Evolutionary conservation across 768 basidiomycete genomes (phyloP).

Genomic region (Suillus sp.): DNA sequence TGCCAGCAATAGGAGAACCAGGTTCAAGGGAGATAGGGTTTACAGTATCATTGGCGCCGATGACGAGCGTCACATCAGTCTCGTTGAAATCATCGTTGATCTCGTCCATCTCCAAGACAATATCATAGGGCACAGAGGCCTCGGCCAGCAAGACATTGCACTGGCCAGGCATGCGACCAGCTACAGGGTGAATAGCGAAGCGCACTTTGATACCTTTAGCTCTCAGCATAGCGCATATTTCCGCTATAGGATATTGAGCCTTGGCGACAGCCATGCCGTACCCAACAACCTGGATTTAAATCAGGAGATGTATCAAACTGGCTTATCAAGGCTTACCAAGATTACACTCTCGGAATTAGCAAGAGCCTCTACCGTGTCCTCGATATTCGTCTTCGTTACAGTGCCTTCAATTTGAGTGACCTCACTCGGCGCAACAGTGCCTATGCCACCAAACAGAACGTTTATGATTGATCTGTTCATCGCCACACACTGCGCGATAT

Average conservation of each 20-base stretch:
- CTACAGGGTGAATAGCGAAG: slow-evolving; percentile 89
- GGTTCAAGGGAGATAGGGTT: slow-evolving; percentile 89
- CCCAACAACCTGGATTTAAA: slow-evolving; percentile 60
- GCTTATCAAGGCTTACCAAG: slow-evolving; percentile 44
- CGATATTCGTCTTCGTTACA: slow-evolving; percentile 75
- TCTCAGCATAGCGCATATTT: slow-evolving; percentile 73
- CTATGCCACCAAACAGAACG: slow-evolving; percentile 87
- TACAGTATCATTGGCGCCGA: slow-evolving; percentile 91
- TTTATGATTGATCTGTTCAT: slow-evolving; percentile 89
- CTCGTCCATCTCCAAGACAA: slow-evolving; percentile 92
- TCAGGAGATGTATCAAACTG: slow-evolving; percentile 13
- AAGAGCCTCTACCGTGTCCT: slow-evolving; percentile 80
- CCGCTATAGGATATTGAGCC: slow-evolving; percentile 78
- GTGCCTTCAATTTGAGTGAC: slow-evolving; percentile 80
- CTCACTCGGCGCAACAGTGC: slow-evolving; percentile 53
- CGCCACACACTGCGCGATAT: slow-evolving; percentile 68
- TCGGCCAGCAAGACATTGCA: slow-evolving; percentile 92
- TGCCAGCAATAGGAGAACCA: slow-evolving; percentile 86
- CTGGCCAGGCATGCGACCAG: slow-evolving; percentile 92
- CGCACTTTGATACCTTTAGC: slow-evolving; percentile 78
- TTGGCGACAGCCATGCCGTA: slow-evolving; percentile 95
- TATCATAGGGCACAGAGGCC: slow-evolving; percentile 89
- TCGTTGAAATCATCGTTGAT: slow-evolving; percentile 91
- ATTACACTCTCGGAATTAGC: slow-evolving; percentile 83
- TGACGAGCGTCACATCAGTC: slow-evolving; percentile 88